Base-by-base conservation (phyloP, 2,329 filamentous ascomycete genomes). In the Xylaria sp. region DNA sequence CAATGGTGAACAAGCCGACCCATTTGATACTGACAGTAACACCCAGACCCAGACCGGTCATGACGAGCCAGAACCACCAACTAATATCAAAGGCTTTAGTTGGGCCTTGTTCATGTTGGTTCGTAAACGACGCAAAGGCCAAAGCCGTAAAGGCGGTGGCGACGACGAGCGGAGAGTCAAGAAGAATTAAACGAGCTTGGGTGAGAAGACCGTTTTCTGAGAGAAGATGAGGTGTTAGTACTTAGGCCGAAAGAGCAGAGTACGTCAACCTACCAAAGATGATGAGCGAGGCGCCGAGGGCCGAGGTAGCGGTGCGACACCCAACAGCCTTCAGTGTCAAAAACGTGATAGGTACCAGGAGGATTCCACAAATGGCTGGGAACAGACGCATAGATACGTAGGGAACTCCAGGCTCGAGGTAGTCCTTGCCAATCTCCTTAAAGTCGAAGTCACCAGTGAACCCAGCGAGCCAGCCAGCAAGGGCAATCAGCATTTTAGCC, bases 381-480 rank as follows among this genome's bases (percentile, higher is more conserved):
- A 97, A 89, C 82, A 98, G 82, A 79, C 96, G 92, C 96, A 99
- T 99, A 65, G 96, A 92, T 65, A 99, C 96, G 81, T 99, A 99
- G 51, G 96, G 96, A 63, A 99, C 96, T 62, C 90, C 89, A 3
- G 96, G 94, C 83, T 97, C 96, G 71, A 98, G 80, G 79, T 99
- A 99, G 81, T 99, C 96, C 84, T 98, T 97, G 81, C 96, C 96
- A 82, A 99, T 99, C 75, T 99, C 94, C 85, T 98, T 99, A 86
- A 99, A 99, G 81, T 98, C 96, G 80, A 99, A 99, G 71, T 93
- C 87, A 72, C 96, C 96, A 78, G 97, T 89, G 80, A 98, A 99
- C 63, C 96, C 96, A 76, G 94, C 96, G 72, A 97, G 82, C 90
- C 92, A 99, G 75, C 95, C 96, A 72, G 94, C 94, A 69, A 99